phyloP scores from a whole-genome alignment of 2,329 filamentous ascomycete species.

The Arthrobotrys conoides region DNA sequence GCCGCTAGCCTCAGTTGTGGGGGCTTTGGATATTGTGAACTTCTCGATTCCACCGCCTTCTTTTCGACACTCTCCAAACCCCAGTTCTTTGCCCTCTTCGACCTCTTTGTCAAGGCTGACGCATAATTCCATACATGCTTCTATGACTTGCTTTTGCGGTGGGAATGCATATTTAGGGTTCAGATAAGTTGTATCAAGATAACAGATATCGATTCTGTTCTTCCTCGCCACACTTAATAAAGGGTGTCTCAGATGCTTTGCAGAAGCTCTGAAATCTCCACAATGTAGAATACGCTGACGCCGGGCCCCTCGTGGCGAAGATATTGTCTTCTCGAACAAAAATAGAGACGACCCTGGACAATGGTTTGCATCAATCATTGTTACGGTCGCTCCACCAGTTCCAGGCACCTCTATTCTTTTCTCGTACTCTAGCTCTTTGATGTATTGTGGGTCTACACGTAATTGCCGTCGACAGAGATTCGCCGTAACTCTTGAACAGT shows the following conservation, averaged over 20 bases:
- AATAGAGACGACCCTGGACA: slow-evolving; percentile 96
- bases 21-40: slow-evolving; percentile 65
- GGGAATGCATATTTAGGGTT: slow-evolving; percentile 97
- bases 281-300: slow-evolving; percentile 90
- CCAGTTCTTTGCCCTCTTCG: slow-evolving; percentile 69
- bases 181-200: slow-evolving; percentile 96
- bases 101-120: slow-evolving; percentile 78
- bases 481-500: slow-evolving; percentile 92
- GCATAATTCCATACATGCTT: slow-evolving; percentile 88
- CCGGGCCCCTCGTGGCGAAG: slow-evolving; percentile 69
- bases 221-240: slow-evolving; percentile 76
- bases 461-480: slow-evolving; percentile 90
- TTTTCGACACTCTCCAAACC: slow-evolving; percentile 73
- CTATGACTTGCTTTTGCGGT: slow-evolving; percentile 86
- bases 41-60: slow-evolving; percentile 74
- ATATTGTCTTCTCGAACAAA: slow-evolving; percentile 83
- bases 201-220: slow-evolving; percentile 94
- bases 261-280: slow-evolving; percentile 93
- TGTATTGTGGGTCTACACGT: slow-evolving; percentile 85
- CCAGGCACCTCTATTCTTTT: slow-evolving; percentile 81
- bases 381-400: slow-evolving; percentile 86
- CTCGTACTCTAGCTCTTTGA: slow-evolving; percentile 89
- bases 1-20: slow-evolving; percentile 13
- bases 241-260: slow-evolving; percentile 84
- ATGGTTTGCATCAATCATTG: slow-evolving; percentile 96